Evolutionary conservation across 768 basidiomycete genomes (phyloP).

Genomic region (Kwoniella shandongensis): DNA sequence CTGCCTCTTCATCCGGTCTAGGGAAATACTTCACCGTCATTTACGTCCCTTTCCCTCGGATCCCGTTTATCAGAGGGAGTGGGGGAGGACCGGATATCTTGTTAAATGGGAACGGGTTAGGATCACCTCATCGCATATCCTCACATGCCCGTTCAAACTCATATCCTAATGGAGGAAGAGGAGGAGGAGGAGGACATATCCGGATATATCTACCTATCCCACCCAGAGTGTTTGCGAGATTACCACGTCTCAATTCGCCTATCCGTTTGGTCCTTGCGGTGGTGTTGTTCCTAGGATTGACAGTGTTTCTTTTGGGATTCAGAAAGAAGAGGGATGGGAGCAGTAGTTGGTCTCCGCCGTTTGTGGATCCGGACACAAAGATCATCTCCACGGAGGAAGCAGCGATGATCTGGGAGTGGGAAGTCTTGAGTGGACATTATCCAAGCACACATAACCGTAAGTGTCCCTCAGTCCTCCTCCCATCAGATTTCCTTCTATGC

Average conservation of each 20-base stretch:
- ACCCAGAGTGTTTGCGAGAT: constrained; percentile 33
- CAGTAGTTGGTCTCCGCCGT: constrained; percentile 47
- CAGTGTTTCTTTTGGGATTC: constrained; percentile 41
- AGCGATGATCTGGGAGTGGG: constrained; percentile 93
- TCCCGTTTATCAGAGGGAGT: constrained; percentile 20
- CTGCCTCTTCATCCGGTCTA: constrained; percentile 11
- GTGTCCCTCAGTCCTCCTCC: too few species aligned
- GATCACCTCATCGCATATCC: constrained; percentile 4
- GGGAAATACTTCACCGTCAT: constrained; percentile 41
- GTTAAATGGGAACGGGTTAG: constrained; percentile 18
- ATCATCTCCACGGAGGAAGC: constrained; percentile 62
- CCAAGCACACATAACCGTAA: constrained; percentile 75
- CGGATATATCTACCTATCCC: constrained; percentile 51
- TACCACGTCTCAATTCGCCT: constrained; percentile 32
- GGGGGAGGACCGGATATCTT: constrained; percentile 2
- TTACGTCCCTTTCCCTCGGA: constrained; percentile 43
- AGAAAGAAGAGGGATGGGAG: constrained; percentile 35
- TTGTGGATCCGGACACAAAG: constrained; percentile 51
- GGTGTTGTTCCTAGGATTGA: constrained; percentile 22
- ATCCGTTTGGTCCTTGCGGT: constrained; percentile 26
- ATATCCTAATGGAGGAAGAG: not conserved
- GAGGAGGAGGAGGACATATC: constrained; percentile 22
- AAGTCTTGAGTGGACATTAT: constrained; percentile 88
- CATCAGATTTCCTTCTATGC: too few species aligned
- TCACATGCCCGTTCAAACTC: constrained; percentile 9